phyloP scores from a whole-genome alignment of 257 asterid genomes.

The Nicotiana knightiana region DNA sequence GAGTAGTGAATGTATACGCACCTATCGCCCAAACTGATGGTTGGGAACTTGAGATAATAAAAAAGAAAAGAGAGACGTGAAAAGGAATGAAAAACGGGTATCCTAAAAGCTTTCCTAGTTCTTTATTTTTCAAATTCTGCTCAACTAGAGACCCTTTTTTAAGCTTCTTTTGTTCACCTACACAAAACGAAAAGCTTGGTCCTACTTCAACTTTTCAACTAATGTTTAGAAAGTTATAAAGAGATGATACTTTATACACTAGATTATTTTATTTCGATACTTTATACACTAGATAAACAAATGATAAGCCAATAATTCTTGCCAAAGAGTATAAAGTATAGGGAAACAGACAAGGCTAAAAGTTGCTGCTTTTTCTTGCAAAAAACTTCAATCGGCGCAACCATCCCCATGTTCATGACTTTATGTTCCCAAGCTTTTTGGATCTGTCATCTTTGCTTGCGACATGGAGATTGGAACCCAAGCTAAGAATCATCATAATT shows the following conservation, averaged over 20 bases:
- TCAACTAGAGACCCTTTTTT: background rate
- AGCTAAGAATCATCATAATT: no score
- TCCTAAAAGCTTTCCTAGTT: background rate
- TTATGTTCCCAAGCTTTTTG: background rate
- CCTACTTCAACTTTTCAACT: background rate
- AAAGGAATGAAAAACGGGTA: background rate
- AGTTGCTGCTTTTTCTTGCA: background rate
- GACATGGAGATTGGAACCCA: background rate
- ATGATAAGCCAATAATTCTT: background rate
- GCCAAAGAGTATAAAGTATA: background rate
- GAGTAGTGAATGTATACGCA: no score
- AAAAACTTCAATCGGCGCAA: background rate
- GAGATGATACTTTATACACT: background rate
- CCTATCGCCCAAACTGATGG: no score
- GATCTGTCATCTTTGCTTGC: background rate
- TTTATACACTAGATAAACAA: background rate
- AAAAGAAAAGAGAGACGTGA: background rate
- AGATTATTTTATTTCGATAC: no score
- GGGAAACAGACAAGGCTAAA: background rate
- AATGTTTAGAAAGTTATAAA: background rate
- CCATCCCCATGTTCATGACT: background rate
- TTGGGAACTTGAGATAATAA: background rate
- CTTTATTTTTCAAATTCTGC: background rate
- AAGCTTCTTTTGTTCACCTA: background rate
- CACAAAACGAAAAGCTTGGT: background rate